phyloP scores from a whole-genome alignment of 305 asterid species.

The Fraxinus angustifolia region DNA sequence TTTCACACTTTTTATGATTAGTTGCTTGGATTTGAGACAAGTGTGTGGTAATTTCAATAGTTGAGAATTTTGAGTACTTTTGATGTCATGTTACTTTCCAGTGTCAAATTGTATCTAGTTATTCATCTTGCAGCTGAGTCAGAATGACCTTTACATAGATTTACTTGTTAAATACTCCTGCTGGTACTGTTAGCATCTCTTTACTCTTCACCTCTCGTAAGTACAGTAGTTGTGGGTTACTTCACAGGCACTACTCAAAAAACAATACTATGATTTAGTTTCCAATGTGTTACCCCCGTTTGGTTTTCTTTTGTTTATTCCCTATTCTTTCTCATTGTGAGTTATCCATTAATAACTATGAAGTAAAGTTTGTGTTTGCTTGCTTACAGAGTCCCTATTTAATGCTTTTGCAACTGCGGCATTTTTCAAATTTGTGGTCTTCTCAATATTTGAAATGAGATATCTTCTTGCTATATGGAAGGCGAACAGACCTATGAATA shows the following conservation, averaged over 20 bases:
- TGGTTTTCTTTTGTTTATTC: conserved; percentile 3
- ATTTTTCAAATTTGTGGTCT: conserved; percentile 97
- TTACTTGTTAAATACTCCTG: background rate
- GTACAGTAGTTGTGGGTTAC: background rate
- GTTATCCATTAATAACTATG: background rate
- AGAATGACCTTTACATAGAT: background rate
- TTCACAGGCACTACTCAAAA: background rate
- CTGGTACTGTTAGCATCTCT: background rate
- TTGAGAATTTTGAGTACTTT: background rate
- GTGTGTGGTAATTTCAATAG: background rate
- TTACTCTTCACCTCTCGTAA: background rate
- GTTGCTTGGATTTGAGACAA: background rate
- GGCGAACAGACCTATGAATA: conserved; percentile 66
- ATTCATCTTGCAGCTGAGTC: background rate
- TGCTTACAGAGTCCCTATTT: conserved; percentile 79
- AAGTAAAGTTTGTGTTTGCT: conserved; percentile 19
- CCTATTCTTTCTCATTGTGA: background rate
- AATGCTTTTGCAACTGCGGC: conserved; percentile 99
- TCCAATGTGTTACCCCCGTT: background rate
- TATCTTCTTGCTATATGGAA: conserved; percentile 98
- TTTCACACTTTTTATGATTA: background rate
- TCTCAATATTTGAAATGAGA: conserved; percentile 98
- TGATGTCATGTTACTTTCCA: background rate
- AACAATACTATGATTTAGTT: background rate
- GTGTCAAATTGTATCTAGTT: background rate